Conservation (phyloP, 345 rosid genomes). For the Luvunga scandens region DNA sequence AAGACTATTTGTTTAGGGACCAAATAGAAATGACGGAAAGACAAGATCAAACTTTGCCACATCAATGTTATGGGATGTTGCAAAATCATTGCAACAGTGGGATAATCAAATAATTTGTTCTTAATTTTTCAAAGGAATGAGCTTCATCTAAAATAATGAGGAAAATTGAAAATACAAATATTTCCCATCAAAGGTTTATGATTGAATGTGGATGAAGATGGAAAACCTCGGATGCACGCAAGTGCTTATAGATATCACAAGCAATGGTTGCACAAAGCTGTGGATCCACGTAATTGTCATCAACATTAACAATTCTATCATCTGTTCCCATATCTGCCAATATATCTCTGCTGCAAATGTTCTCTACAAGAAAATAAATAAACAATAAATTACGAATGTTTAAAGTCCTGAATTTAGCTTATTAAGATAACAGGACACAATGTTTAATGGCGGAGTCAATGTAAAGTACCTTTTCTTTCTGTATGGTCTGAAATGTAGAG, state of each 20-base stretch:
- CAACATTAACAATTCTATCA: conserved; percentile 49
- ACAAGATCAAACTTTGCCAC: neutral
- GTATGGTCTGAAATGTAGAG: conserved; percentile 61
- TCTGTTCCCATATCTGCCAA: conserved; percentile 46
- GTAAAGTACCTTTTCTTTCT: conserved; percentile 40
- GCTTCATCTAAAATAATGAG: neutral
- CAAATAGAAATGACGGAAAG: neutral
- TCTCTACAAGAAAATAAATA: conserved; percentile 37
- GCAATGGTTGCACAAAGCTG: conserved; percentile 76
- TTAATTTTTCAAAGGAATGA: neutral
- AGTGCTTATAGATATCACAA: conserved; percentile 56
- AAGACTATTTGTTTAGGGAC: neutral
- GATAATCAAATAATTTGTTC: neutral
- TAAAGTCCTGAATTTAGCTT: neutral
- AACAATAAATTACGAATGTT: neutral
- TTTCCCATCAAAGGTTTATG: neutral
- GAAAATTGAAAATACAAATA: neutral
- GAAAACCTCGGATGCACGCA: conserved; percentile 79
- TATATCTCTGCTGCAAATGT: conserved; percentile 55
- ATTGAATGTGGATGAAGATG: neutral
- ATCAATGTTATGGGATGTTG: neutral
- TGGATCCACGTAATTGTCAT: conserved; percentile 55
- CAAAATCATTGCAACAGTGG: neutral
- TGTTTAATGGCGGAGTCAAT: neutral
- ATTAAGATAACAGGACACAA: neutral